Conservation (phyloP, 495 filamentous ascomycete genomes). For the Staphylotrichum longicolle region DNA sequence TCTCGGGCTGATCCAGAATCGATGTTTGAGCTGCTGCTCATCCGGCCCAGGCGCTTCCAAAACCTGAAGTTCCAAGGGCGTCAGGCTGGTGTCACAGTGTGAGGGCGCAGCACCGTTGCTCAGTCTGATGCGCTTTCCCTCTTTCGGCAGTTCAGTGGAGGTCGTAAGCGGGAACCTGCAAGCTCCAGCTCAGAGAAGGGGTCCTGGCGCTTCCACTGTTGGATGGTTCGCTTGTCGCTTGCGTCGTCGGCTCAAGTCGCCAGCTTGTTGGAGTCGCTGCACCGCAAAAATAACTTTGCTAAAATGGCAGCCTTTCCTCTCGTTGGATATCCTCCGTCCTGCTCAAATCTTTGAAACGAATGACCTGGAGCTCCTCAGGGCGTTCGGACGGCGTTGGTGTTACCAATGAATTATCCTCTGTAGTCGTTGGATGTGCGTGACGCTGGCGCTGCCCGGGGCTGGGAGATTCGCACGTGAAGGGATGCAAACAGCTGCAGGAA, state of each 20-base stretch:
- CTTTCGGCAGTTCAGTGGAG: conserved; percentile 27
- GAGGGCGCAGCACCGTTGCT: conserved; percentile 9
- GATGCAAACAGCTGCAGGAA: background rate
- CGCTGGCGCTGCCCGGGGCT: background rate
- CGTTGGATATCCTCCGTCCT: background rate
- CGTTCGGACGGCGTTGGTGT: conserved; percentile 3
- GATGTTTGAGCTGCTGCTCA: background rate
- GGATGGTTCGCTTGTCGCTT: background rate
- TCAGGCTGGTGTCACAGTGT: conserved; percentile 14
- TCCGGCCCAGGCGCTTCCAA: conserved; percentile 16
- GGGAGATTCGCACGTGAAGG: background rate
- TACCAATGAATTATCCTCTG: background rate
- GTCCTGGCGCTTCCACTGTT: conserved; percentile 26
- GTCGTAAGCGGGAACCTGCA: conserved; percentile 23
- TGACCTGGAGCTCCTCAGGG: background rate
- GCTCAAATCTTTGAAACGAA: conserved; percentile 6
- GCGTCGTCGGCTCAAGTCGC: too few relatives aligned
- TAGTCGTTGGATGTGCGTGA: conserved; percentile 2
- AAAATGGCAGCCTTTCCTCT: background rate
- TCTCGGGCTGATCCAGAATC: conserved; percentile 15
- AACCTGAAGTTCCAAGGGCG: conserved; percentile 7
- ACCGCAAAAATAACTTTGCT: background rate
- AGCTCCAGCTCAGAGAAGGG: background rate
- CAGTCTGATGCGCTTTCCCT: conserved; percentile 22
- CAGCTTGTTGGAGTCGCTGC: background rate